A percentile compares a stretch with the other conserved stretches of the same genome.
Evolutionary conservation across 2,329 filamentous ascomycete species (phyloP).

Genomic region (Aspergillus terreus): DNA sequence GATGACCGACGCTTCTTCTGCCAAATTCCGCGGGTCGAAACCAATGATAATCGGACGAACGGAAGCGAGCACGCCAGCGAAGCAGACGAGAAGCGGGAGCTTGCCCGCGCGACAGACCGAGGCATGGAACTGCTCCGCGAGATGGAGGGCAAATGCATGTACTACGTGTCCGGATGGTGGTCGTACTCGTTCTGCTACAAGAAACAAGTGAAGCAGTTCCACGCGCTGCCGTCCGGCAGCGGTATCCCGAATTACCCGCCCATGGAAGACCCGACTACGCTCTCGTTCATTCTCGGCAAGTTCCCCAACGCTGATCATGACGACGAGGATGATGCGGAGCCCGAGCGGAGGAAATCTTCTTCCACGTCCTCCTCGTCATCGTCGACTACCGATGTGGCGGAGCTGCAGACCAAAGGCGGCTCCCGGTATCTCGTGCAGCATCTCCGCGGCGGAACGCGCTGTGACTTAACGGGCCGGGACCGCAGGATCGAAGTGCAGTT

Average conservation of each 20-base stretch:
- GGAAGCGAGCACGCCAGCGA: slow-evolving; percentile 54
- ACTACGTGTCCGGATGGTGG: slow-evolving; percentile 88
- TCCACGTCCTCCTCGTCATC: neutral
- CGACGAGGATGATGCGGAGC: slow-evolving; percentile 23
- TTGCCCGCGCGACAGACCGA: slow-evolving; percentile 69
- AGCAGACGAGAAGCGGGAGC: slow-evolving; percentile 74
- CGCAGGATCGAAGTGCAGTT: slow-evolving; percentile 79
- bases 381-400: slow-evolving; percentile 47
- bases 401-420: slow-evolving; percentile 77
- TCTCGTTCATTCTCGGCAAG: slow-evolving; percentile 72
- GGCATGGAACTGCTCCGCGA: slow-evolving; percentile 77
- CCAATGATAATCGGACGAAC: slow-evolving; percentile 63
- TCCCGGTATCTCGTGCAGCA: slow-evolving; percentile 82
- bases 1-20: slow-evolving; percentile 74
- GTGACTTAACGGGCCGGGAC: slow-evolving; percentile 77
- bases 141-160: slow-evolving; percentile 77
- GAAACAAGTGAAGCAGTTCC: slow-evolving; percentile 82
- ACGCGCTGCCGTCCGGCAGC: slow-evolving; percentile 69
- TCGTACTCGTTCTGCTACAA: slow-evolving; percentile 94
- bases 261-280: slow-evolving; percentile 69
- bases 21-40: slow-evolving; percentile 68
- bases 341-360: slow-evolving; percentile 24
- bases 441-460: slow-evolving; percentile 73
- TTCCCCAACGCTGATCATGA: slow-evolving; percentile 43
- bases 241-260: slow-evolving; percentile 67